Conservation (phyloP, 2,329 filamentous ascomycete species). For the Pestalotiopsis fici region DNA sequence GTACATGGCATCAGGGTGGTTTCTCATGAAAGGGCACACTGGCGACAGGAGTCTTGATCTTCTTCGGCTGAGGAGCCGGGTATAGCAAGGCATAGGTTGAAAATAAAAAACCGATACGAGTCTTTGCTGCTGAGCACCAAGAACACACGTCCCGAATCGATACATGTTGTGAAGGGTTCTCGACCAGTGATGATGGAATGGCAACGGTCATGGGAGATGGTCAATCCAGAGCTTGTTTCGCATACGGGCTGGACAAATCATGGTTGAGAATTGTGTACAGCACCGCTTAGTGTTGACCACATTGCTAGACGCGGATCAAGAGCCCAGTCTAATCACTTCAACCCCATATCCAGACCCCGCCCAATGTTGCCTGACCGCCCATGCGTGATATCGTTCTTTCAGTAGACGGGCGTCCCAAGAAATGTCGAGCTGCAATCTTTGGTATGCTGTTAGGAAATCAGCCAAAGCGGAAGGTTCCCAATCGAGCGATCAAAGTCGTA, state of each 20-base stretch:
- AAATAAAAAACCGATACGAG: conserved; percentile 21
- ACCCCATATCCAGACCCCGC: background rate
- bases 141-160: background rate
- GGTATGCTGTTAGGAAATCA: background rate
- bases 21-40: conserved; percentile 37
- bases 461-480: no score
- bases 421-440: background rate
- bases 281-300: background rate
- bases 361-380: background rate
- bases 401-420: background rate
- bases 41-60: conserved; percentile 43
- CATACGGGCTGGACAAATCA: background rate
- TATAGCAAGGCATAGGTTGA: conserved; percentile 21
- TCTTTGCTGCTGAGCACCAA: conserved; percentile 18
- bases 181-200: background rate
- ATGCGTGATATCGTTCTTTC: background rate
- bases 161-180: conserved; percentile 15
- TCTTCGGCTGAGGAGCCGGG: conserved; percentile 38
- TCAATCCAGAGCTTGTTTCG: background rate
- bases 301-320: background rate
- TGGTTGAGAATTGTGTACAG: background rate
- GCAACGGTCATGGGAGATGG: background rate
- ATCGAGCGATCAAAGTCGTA: no score
- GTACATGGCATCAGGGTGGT: conserved; percentile 49
- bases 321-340: background rate